A percentile compares a stretch with the other conserved stretches of the same genome.
Conservation (phyloP, 1,284 basidiomycete genomes). For the Ceratobasidium sp. region DNA sequence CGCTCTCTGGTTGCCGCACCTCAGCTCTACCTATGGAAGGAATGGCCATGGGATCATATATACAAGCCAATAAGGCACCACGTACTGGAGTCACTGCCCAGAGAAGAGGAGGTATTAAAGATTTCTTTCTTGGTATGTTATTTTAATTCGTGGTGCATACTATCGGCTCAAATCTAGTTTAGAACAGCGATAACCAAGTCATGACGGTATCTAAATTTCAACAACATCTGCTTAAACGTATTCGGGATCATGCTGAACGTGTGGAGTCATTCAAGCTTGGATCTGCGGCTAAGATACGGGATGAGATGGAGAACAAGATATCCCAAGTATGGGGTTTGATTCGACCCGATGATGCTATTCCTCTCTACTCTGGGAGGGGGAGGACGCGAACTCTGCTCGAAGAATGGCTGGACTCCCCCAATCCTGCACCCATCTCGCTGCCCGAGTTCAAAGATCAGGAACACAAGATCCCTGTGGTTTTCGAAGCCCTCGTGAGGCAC, state of each 20-base stretch:
- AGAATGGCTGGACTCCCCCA: not conserved
- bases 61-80: not conserved
- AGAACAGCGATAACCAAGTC: not conserved
- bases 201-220: slow-evolving; percentile 6
- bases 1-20: not conserved
- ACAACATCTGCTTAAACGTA: not conserved
- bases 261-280: not conserved
- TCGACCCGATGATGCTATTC: not conserved
- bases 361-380: no score
- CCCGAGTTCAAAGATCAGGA: not conserved
- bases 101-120: not conserved
- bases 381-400: not conserved
- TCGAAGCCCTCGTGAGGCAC: slow-evolving; percentile 5
- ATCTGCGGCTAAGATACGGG: not conserved
- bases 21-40: not conserved
- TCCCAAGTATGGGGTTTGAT: slow-evolving; percentile 12
- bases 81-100: not conserved
- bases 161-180: not conserved
- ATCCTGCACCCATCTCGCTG: not conserved
- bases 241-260: not conserved
- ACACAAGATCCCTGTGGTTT: not conserved
- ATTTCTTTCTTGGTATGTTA: not conserved
- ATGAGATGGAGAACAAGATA: not conserved
- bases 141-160: not conserved
- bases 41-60: slow-evolving; percentile 4